Percentiles rank a stretch among this genome's conserved stretches.
Conservation (phyloP, 2,329 filamentous ascomycete species). For the Talaromyces sp. region DNA sequence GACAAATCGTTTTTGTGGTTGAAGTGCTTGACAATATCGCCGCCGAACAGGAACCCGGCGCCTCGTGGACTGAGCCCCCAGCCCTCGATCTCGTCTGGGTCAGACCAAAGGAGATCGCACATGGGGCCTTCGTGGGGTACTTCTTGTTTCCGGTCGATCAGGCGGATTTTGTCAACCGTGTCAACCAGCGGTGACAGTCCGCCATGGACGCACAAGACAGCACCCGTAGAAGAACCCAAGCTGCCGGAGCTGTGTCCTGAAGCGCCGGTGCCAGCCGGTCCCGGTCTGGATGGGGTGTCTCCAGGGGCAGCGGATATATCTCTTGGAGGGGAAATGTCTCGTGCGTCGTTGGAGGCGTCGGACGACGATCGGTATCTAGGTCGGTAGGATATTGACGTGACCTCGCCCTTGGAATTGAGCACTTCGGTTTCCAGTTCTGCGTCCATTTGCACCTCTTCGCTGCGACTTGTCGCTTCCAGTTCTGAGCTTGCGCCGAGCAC, state of each 20-base stretch:
- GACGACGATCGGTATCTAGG: conserved; percentile 28
- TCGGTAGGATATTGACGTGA: conserved; percentile 57
- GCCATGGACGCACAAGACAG: conserved; percentile 92
- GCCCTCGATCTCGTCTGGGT: conserved; percentile 95
- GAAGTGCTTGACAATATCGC: conserved; percentile 92
- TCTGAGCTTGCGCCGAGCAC: conserved; percentile 76
- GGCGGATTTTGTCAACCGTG: conserved; percentile 88
- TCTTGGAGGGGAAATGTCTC: conserved; percentile 36
- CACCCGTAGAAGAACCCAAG: conserved; percentile 56
- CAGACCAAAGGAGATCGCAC: conserved; percentile 97
- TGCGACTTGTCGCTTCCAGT: conserved; percentile 55
- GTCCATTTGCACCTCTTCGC: conserved; percentile 51
- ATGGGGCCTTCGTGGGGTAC: conserved; percentile 98
- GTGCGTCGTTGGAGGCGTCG: conserved; percentile 30
- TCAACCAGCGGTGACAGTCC: conserved; percentile 89
- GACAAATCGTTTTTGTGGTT: conserved; percentile 91
- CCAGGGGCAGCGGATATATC: conserved; percentile 40
- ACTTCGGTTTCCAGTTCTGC: conserved; percentile 90
- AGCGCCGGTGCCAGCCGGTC: conserved; percentile 74
- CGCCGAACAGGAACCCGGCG: conserved; percentile 91
- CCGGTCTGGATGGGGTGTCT: conserved; percentile 52
- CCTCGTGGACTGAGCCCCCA: conserved; percentile 94
- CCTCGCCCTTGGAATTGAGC: conserved; percentile 74
- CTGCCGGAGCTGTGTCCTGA: conserved; percentile 61
- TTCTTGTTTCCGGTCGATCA: conserved; percentile 95